Base-by-base conservation (phyloP, 345 rosid species). In the Rhodomyrtus tomentosa region DNA sequence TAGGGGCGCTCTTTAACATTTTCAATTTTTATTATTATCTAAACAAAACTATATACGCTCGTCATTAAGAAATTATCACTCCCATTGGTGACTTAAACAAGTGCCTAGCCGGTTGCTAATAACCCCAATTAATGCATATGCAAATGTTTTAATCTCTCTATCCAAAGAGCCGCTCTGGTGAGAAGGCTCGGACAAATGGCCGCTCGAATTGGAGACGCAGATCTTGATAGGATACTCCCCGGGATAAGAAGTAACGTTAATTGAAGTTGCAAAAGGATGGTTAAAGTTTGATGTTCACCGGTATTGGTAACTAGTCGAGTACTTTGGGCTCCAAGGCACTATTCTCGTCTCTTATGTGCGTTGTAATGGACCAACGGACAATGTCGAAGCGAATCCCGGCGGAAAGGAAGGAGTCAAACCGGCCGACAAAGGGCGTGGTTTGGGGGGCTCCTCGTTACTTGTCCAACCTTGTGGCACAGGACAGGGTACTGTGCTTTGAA, bases 171-270 rank as follows among this genome's bases (percentile, higher is more conserved):
- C 20, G 10, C 0, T 18, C 40, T 2, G 16, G 5, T 7, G 21
- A 15, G 40, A 59, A 29, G 40, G 73, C 4, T 3, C 18, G 0
- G 40, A 59, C 10, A 59, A 59, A 59, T 29, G 10, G 15, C 36
- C 0, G 21, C 40, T 29, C 1, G 3, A 59, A 59, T 59, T 15
- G 11, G 22, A 59, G 0, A 59, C 0, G 1, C 0, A 5, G 11
- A 29, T 59, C 11, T 29, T 15, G 29, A 59, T 6, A 15, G 73
- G 22, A 29, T 7, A 20, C 29, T 59, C 1, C 5, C 9, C 0
- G 3, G 22, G 32, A 59, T 4, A 59, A 59, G 73, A 59, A 59
- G 40, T 7, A 59, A 29, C 5, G 20, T 29, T 29, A 36, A 59
- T 58, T n/a, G n/a, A 5, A n/a, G 36, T 29, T n/a, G 32, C 32